Conservation (phyloP, 139 green algal genomes). For the Chlorella vulgaris region DNA sequence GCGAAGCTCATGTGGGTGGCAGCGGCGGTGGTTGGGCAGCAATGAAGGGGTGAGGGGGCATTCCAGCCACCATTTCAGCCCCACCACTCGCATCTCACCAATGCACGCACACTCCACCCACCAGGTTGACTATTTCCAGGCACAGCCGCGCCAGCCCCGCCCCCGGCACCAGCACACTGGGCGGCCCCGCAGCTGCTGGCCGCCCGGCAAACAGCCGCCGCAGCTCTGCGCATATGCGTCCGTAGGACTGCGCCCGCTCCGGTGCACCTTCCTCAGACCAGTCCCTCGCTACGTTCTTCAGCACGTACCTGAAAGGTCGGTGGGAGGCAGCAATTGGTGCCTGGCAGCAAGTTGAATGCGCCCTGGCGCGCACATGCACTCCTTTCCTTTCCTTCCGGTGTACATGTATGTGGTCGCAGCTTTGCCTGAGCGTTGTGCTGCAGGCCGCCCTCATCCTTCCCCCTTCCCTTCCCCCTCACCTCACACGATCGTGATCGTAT, state of each 20-base stretch:
- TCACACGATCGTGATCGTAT: conserved; percentile 51
- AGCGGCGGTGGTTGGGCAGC: neutral
- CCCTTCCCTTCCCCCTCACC: conserved; percentile 3
- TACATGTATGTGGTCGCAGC: too few species aligned
- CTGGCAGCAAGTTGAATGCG: neutral
- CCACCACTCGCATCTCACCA: too few species aligned
- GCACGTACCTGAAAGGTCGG: conserved; percentile 71
- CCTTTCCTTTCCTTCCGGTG: neutral
- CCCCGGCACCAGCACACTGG: conserved; percentile 81
- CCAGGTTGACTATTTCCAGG: conserved; percentile 62
- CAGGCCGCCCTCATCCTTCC: too few species aligned
- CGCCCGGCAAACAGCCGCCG: conserved; percentile 46
- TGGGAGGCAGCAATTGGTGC: neutral
- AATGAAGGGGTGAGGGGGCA: neutral
- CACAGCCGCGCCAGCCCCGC: conserved; percentile 87
- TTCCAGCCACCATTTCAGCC: neutral
- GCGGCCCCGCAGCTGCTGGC: conserved; percentile 9
- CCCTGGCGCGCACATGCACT: neutral
- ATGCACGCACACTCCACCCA: too few species aligned
- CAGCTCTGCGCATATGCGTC: conserved; percentile 54
- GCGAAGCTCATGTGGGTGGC: neutral
- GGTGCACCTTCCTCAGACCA: conserved; percentile 80
- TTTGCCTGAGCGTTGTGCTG: too few species aligned
- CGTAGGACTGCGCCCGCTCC: conserved; percentile 83
- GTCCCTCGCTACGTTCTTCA: conserved; percentile 92